Evolutionary conservation across 2,329 filamentous ascomycete genomes (phyloP).

Genomic region (Penicillium thymicola): DNA sequence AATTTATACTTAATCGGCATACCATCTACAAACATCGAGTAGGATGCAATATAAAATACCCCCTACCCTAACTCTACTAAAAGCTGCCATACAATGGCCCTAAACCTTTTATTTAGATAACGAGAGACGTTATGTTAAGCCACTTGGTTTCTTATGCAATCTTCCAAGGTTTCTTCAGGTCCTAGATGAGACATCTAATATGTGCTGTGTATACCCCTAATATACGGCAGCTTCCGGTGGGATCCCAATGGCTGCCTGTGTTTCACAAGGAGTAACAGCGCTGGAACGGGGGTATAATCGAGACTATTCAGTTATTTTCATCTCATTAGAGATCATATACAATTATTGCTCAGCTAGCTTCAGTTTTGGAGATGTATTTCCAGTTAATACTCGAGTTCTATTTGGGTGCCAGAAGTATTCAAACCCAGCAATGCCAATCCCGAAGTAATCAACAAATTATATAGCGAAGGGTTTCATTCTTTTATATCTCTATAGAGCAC

Average conservation of each 20-base stretch:
- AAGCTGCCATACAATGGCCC: background rate
- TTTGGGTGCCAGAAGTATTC: background rate
- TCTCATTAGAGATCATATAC: background rate
- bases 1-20: background rate
- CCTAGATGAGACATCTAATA: background rate
- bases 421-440: background rate
- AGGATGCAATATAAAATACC: too few species aligned
- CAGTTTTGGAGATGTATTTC: background rate
- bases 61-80: background rate
- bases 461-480: background rate
- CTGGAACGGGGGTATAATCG: background rate
- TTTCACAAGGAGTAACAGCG: conserved; percentile 9
- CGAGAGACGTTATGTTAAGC: background rate
- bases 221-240: conserved; percentile 2
- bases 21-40: too few species aligned
- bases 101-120: background rate
- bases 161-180: background rate
- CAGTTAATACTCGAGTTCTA: background rate
- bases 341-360: background rate
- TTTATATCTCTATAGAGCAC: too few species aligned
- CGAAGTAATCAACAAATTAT: background rate
- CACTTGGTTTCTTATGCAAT: background rate
- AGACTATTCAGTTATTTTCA: background rate
- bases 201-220: background rate
- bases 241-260: conserved; percentile 14